Evolutionary conservation across 306 rosid genomes (phyloP).

Genomic region (Begonia fuchsioides): DNA sequence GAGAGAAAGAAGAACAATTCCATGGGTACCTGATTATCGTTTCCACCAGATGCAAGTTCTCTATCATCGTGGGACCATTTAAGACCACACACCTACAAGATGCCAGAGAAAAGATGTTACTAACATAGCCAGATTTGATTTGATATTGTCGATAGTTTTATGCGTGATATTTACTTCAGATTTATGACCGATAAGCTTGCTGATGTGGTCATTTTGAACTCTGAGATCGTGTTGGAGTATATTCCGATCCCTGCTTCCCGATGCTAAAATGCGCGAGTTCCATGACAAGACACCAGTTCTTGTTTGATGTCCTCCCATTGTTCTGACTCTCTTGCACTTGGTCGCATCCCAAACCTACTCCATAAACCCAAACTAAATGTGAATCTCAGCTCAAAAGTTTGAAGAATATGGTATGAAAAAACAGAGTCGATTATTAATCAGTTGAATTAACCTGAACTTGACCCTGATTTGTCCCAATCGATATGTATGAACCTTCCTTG

Average conservation of each 20-base stretch:
- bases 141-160: no score
- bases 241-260: slow-evolving; percentile 91
- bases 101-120: not conserved
- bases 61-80: slow-evolving; percentile 97
- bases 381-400: no score
- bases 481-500: slow-evolving; percentile 86
- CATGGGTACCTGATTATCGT: slow-evolving; percentile 75
- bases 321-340: slow-evolving; percentile 76
- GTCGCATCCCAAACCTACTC: slow-evolving; percentile 89
- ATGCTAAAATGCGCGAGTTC: slow-evolving; percentile 85
- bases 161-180: slow-evolving; percentile 46
- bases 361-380: not conserved
- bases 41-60: slow-evolving; percentile 98
- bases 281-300: slow-evolving; percentile 95
- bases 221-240: slow-evolving; percentile 95
- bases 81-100: slow-evolving; percentile 56
- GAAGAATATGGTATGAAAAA: no score
- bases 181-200: slow-evolving; percentile 88
- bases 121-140: not conserved
- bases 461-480: slow-evolving; percentile 77
- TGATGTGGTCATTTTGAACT: slow-evolving; percentile 50
- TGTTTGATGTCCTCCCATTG: slow-evolving; percentile 97
- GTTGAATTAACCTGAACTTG: slow-evolving; percentile 69
- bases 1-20: not conserved
- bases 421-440: not conserved